Evolutionary conservation across 2,329 filamentous ascomycete species (phyloP), one percentile per base, ranked within the genome.

Genomic region (Phaeosphaeriaceae sp.): DNA sequence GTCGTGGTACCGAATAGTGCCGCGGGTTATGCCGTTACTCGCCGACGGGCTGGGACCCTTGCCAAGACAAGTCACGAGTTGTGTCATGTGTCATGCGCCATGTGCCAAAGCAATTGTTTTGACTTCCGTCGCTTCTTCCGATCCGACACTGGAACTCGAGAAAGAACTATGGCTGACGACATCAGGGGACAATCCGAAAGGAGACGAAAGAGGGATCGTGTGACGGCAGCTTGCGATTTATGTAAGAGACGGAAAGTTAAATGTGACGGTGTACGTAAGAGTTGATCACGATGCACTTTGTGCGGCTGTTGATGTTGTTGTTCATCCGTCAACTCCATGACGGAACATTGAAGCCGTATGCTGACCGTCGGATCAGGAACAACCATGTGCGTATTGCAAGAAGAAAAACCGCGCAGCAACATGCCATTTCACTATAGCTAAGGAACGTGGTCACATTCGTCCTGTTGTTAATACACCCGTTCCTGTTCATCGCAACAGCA

Each of bases 341-440:
- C 7, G 15, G 12, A 39, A 39, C 12, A 16, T 18, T 17, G 16
- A 16, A 20, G 13, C 15, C 16, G 18, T 42, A 43, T 11, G 26
- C 44, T 47, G 28, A 42, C 12, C n/a, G n/a, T 12, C 11, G 23
- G 8, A 8, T 2, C 20, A 47, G 44, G 70, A 75, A 41, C 71
- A 77, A 40, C 80, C 80, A 34, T 82, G 80, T 51, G 73, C 73
- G n/a, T 79, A 81, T 45, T 82, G 79, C 60, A 66, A 67, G 68
- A 56, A 62, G 6, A 64, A 76, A 67, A 58, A 75, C 70, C 56
- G 73, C 65, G 61, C 70, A 66, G 44, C 74, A 67, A 70, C 78
- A 61, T 70, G 72, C 49, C 49, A 58, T 4, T 75, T 75, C 65
- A 76, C 64, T 67, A 76, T 64, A 66, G 73, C 48, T 50, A 76